Evolutionary conservation across 345 rosid species (phyloP).

Genomic region (Brassica napus): DNA sequence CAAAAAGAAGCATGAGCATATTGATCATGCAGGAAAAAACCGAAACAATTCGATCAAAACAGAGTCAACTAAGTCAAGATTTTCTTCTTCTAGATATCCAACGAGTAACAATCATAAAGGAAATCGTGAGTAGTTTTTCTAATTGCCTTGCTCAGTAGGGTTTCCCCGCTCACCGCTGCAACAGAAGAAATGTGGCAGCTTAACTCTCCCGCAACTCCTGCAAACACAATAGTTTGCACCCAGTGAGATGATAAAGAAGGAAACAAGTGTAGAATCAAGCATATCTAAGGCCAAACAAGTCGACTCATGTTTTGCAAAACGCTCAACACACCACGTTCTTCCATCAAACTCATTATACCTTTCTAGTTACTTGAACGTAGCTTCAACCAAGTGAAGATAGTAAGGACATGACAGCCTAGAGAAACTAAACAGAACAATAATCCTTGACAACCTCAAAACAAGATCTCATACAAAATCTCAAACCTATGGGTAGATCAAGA

Average conservation of each 20-base stretch:
- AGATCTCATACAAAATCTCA: not conserved
- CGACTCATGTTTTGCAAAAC: not conserved
- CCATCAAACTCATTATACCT: constrained; percentile 9
- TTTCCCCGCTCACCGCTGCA: constrained; percentile 78
- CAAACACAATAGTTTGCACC: constrained; percentile 7
- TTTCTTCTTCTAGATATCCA: constrained; percentile 9
- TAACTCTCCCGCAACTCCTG: constrained; percentile 88
- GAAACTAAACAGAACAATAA: not conserved
- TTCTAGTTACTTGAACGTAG: not conserved
- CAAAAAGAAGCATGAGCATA: constrained; percentile 5
- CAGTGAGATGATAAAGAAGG: not conserved
- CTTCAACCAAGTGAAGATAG: not conserved
- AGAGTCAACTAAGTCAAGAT: constrained; percentile 12
- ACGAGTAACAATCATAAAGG: not conserved
- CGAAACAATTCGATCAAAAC: constrained; percentile 18
- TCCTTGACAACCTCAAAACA: not conserved
- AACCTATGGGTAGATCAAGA: not conserved
- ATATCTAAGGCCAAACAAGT: constrained; percentile 15
- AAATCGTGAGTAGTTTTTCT: constrained; percentile 12
- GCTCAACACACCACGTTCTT: constrained; percentile 1
- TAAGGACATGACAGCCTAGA: constrained; percentile 2
- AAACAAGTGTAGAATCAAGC: not conserved
- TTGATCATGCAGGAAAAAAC: constrained; percentile 19
- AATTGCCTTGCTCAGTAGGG: constrained; percentile 34
- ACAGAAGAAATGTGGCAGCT: constrained; percentile 91